Base-by-base conservation (phyloP, 345 rosid species). In the Brassica juncea region DNA sequence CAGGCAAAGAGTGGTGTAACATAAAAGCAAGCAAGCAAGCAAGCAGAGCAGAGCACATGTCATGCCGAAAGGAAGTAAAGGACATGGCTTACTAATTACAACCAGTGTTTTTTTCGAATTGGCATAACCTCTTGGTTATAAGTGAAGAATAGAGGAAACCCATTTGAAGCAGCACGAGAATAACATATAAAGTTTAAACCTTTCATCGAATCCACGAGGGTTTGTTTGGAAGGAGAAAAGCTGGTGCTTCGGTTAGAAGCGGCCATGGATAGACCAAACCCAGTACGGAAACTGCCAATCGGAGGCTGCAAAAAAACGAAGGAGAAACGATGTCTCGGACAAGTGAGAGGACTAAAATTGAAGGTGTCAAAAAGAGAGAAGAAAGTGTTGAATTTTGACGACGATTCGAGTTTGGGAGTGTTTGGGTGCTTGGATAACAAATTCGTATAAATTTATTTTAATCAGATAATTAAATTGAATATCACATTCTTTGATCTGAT, bases 171-270 rank as follows among this genome's bases (percentile, higher is more conserved):
- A 64, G 0, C 21, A 70, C 8, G 16, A 77, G 25, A 11, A 71
- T 4, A 27, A 54, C 42, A 65, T 16, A 4, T 58, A 57, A 55
- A 78, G 72, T 0, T 25, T 19, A 7, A 12, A 35, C 76, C 58
- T 52, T 1, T 0, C 19, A 8, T 14, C 14, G 59, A 58, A 19
- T 5, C 57, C 8, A 44, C 16, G 67, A 49, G 66, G 37, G 31
- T 52, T 12, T 7, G 3, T 15, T 28, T 72, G 31, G 77, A 21
- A 78, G 82, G 73, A n/a, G 16, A 44, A 44, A 1, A 72, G 39
- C 58, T 67, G 57, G 73, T 42, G 77, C 31, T 72, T 31, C 12
- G 77, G 63, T 66, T 59, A 72, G 77, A 79, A 72, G 82, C 82
- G 52, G 77, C 72, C 77, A 72, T 72, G 4, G 77, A 65, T 14